Conservation (phyloP, 257 asterid genomes). For the Solanum dulcamara region DNA sequence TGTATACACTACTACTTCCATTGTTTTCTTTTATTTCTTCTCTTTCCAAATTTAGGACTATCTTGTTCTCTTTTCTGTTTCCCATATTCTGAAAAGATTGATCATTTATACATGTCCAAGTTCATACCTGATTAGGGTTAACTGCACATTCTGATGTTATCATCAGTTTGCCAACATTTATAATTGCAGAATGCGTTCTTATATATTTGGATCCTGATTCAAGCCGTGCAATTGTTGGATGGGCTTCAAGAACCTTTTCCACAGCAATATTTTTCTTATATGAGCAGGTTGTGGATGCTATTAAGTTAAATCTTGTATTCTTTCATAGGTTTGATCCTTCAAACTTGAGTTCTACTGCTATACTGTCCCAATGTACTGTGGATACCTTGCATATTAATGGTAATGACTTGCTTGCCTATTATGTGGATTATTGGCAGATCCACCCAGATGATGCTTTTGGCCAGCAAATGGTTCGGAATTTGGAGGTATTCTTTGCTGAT, state of each 20-base stretch:
- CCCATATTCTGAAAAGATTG: neutral
- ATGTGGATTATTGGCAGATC: slow-evolving; percentile 37
- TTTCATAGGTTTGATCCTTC: neutral
- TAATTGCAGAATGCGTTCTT: slow-evolving; percentile 99
- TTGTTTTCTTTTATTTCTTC: neutral
- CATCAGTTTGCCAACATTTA: slow-evolving; percentile 98
- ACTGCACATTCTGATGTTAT: slow-evolving; percentile 44
- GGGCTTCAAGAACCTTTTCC: slow-evolving; percentile 89
- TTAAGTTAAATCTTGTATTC: neutral
- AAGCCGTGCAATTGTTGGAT: slow-evolving; percentile 63
- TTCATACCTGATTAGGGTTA: neutral
- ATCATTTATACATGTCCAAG: neutral
- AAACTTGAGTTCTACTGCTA: neutral
- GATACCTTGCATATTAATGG: neutral
- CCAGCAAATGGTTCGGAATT: slow-evolving; percentile 88
- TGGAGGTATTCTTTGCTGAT: slow-evolving; percentile 55
- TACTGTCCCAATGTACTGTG: neutral
- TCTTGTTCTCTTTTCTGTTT: neutral
- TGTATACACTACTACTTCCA: neutral
- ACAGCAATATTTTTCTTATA: slow-evolving; percentile 84
- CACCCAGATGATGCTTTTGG: slow-evolving; percentile 99
- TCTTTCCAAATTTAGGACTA: neutral
- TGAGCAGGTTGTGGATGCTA: slow-evolving; percentile 68
- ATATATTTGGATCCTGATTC: slow-evolving; percentile 93
- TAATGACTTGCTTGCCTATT: neutral